Conservation (phyloP, 1,284 basidiomycete species). For the Moniliella sp. region DNA sequence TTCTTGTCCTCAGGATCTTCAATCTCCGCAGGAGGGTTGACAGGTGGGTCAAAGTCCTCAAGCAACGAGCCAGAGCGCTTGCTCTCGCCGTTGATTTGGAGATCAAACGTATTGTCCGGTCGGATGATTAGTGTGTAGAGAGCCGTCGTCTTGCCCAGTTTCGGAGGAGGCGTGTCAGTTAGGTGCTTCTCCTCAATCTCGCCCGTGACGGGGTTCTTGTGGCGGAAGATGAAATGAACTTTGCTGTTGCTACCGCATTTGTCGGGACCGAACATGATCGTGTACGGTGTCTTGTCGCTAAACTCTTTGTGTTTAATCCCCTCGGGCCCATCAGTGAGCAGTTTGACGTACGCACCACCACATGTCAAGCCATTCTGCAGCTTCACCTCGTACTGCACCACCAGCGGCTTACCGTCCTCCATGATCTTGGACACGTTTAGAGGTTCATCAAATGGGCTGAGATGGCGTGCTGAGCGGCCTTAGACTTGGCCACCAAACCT, state of each 20-base stretch:
- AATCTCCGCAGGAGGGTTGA: conserved; percentile 79
- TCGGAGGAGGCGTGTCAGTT: conserved; percentile 54
- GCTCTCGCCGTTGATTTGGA: conserved; percentile 64
- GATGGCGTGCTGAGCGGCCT: conserved; percentile 87
- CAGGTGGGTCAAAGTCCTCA: conserved; percentile 80
- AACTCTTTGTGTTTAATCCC: conserved; percentile 28
- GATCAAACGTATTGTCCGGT: conserved; percentile 82
- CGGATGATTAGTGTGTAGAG: conserved; percentile 46
- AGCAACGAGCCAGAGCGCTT: conserved; percentile 53
- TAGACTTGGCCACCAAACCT: conserved; percentile 43
- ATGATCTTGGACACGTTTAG: too few relatives aligned
- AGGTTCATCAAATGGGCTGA: conserved; percentile 59
- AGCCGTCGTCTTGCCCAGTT: conserved; percentile 24
- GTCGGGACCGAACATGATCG: conserved; percentile 34
- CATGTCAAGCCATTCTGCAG: conserved; percentile 98
- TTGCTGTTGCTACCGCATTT: conserved; percentile 31
- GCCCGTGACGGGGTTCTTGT: conserved; percentile 28
- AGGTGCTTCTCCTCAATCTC: conserved; percentile 92
- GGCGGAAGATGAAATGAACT: conserved; percentile 33
- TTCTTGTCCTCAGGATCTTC: conserved; percentile 76
- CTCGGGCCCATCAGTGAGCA: conserved; percentile 43
- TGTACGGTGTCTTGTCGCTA: conserved; percentile 33
- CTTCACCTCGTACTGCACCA: conserved; percentile 87
- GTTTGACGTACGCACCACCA: conserved; percentile 95
- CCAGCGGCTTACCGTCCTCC: conserved; percentile 62